These are phyloP conservation scores for Ophiosphaerella korrae DNA, from an alignment of 2,329 filamentous ascomycete genomes.

Conservation along the genomic window DNA sequence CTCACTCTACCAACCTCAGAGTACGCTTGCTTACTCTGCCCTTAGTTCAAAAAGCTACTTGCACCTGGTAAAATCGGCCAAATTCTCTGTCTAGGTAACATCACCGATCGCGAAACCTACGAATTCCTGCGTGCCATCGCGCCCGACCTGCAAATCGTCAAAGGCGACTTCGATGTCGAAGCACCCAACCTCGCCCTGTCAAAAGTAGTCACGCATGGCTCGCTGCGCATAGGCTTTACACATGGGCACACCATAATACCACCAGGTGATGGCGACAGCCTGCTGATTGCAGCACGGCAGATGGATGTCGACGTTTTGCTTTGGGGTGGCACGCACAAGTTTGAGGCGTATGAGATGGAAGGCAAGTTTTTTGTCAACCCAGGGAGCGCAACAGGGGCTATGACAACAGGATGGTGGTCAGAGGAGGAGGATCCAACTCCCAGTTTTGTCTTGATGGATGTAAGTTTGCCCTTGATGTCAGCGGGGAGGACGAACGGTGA, in stretches of 20 bases:
- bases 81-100: slow-evolving; percentile 63
- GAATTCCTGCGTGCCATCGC: slow-evolving; percentile 61
- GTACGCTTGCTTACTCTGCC: slow-evolving; percentile 10
- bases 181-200: slow-evolving; percentile 68
- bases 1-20: not conserved
- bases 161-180: slow-evolving; percentile 72
- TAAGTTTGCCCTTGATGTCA: slow-evolving; percentile 59
- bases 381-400: slow-evolving; percentile 69
- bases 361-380: slow-evolving; percentile 75
- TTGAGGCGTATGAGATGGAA: slow-evolving; percentile 74
- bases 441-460: slow-evolving; percentile 97
- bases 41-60: slow-evolving; percentile 60
- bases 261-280: slow-evolving; percentile 68
- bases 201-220: slow-evolving; percentile 73
- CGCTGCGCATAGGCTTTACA: slow-evolving; percentile 70
- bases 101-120: slow-evolving; percentile 63
- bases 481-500: not conserved
- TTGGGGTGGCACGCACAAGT: slow-evolving; percentile 72
- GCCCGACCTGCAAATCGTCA: slow-evolving; percentile 70
- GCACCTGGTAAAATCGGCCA: slow-evolving; percentile 64
- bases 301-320: slow-evolving; percentile 74
- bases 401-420: slow-evolving; percentile 64
- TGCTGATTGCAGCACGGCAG: slow-evolving; percentile 70
- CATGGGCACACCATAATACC: slow-evolving; percentile 74
- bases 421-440: slow-evolving; percentile 73